A percentile compares a stretch with the other conserved stretches of the same genome.
These are phyloP conservation scores for Ceriops tagal DNA, from an alignment of 345 rosid genomes.

Conservation along the genomic window DNA sequence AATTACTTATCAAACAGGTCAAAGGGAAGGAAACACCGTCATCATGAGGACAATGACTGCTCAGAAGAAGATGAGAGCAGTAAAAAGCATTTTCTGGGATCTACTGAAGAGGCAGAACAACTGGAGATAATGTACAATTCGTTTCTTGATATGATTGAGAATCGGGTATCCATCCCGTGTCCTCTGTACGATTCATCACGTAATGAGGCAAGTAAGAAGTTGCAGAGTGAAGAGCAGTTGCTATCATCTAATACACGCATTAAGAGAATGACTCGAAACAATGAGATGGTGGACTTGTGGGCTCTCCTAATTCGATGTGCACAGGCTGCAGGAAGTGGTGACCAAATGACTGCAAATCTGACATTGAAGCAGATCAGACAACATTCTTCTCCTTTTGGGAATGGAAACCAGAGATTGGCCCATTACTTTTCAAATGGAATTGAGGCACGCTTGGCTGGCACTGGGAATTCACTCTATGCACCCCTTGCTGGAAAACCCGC, in stretches of 20 bases:
- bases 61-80: constrained; percentile 14
- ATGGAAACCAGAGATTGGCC: constrained; percentile 64
- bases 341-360: constrained; percentile 47
- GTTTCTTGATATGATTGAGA: constrained; percentile 11
- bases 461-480: constrained; percentile 25
- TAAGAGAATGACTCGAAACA: background rate
- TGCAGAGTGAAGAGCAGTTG: constrained; percentile 5
- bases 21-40: constrained; percentile 13
- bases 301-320: constrained; percentile 52
- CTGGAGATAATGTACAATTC: constrained; percentile 14
- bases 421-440: constrained; percentile 56
- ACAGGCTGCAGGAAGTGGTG: constrained; percentile 51
- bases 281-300: constrained; percentile 45
- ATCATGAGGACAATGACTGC: background rate
- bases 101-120: constrained; percentile 6
- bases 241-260: background rate
- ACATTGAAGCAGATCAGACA: constrained; percentile 51
- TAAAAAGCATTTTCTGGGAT: constrained; percentile 8
- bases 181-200: constrained; percentile 23
- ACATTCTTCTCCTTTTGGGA: constrained; percentile 49
- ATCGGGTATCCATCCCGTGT: constrained; percentile 11
- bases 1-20: background rate
- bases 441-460: constrained; percentile 54
- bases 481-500: constrained; percentile 20
- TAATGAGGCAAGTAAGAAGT: constrained; percentile 15